Percentiles rank a stretch among this genome's conserved stretches.
Evolutionary conservation across 805 yeast genomes (phyloP).

Genomic region (Lachancea meyersii): DNA sequence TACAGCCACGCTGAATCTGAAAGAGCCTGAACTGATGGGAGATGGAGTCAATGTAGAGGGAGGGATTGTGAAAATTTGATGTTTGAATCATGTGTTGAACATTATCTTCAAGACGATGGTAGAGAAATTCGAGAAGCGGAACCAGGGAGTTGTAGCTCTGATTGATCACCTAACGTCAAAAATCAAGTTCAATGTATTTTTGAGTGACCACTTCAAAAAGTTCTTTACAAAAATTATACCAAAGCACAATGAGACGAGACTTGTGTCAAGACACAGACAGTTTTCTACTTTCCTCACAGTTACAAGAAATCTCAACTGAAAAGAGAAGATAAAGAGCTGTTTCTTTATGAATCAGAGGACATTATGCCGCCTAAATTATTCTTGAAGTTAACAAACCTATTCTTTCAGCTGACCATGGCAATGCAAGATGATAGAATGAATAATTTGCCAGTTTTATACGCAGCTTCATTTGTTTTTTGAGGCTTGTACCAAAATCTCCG

Average conservation of each 20-base stretch:
- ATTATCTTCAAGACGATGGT: constrained; percentile 2
- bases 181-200: not conserved
- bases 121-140: constrained; percentile 2
- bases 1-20: not conserved
- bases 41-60: constrained; percentile 3
- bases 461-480: not conserved
- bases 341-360: not conserved
- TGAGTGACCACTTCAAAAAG: not conserved
- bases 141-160: not conserved
- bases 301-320: not conserved
- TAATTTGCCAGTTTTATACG: not conserved
- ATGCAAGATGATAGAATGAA: not conserved
- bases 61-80: constrained; percentile 4
- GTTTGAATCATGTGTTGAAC: constrained; percentile 6
- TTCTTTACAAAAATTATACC: not conserved
- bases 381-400: not conserved
- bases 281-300: not conserved
- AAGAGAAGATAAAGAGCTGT: not conserved
- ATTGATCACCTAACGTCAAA: not conserved
- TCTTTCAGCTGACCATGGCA: not conserved
- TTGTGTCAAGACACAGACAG: not conserved
- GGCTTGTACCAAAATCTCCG: not conserved
- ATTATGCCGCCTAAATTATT: not conserved
- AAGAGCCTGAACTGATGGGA: not conserved
- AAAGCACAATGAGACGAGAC: not conserved